Evolutionary conservation across 805 yeast genomes (phyloP).

Genomic region (Jamesozyma rosinii): DNA sequence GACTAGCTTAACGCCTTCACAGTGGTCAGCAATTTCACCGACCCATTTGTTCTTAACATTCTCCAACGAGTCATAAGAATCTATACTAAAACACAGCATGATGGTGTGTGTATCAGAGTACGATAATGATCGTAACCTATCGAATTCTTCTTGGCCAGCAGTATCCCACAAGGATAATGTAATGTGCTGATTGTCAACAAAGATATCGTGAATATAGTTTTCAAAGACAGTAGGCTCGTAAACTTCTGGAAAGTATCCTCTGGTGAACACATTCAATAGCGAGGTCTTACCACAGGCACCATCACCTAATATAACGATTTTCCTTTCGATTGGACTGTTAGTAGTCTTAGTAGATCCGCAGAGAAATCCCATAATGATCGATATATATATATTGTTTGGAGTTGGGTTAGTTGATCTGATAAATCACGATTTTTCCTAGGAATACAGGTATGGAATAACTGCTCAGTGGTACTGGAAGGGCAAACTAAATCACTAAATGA

Average conservation of each 20-base stretch:
- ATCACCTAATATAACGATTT: constrained; percentile 90
- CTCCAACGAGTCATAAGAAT: constrained; percentile 86
- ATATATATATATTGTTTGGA: not conserved
- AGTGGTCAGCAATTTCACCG: constrained; percentile 91
- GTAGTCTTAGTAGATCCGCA: constrained; percentile 27
- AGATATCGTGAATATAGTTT: constrained; percentile 93
- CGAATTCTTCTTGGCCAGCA: constrained; percentile 98
- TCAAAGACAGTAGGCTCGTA: constrained; percentile 98
- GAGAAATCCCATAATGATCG: constrained; percentile 12
- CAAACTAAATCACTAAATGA: no score
- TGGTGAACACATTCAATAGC: constrained; percentile 83
- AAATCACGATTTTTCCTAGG: no score
- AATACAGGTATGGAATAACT: no score
- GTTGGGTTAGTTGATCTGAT: no score
- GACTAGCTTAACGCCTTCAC: constrained; percentile 91
- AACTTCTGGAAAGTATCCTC: constrained; percentile 97
- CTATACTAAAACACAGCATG: constrained; percentile 92
- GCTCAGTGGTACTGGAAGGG: no score
- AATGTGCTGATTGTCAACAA: constrained; percentile 86
- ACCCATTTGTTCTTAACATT: constrained; percentile 96
- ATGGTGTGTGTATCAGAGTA: constrained; percentile 95
- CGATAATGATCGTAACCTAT: constrained; percentile 81
- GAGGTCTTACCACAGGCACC: constrained; percentile 99
- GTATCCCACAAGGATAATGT: constrained; percentile 96
- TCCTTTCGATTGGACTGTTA: constrained; percentile 58